Evolutionary conservation across 2,329 filamentous ascomycete species (phyloP).

Genomic region (Colletotrichum falcatum): DNA sequence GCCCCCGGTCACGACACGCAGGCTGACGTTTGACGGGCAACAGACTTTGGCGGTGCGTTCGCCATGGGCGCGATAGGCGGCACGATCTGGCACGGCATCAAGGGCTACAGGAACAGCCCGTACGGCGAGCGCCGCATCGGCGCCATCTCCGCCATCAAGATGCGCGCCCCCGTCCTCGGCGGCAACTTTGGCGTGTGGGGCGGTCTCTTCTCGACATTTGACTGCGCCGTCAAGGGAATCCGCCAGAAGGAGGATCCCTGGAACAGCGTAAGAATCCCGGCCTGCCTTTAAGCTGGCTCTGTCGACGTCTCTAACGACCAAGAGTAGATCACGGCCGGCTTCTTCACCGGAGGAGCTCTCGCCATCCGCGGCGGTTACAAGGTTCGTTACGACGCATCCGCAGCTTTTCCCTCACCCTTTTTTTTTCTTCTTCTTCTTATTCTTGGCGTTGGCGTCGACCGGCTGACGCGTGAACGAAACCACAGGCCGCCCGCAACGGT

Average conservation of each 20-base stretch:
- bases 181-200: slow-evolving; percentile 99
- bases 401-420: no score
- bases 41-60: slow-evolving; percentile 93
- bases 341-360: slow-evolving; percentile 93
- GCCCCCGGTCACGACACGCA: background rate
- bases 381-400: slow-evolving; percentile 40
- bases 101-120: slow-evolving; percentile 90
- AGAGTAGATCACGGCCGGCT: slow-evolving; percentile 84
- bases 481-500: slow-evolving; percentile 83
- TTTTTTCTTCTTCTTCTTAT: no score
- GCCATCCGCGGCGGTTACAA: slow-evolving; percentile 92
- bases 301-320: background rate
- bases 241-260: slow-evolving; percentile 98
- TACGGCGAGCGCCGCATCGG: slow-evolving; percentile 97
- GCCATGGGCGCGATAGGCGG: slow-evolving; percentile 89
- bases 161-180: slow-evolving; percentile 92
- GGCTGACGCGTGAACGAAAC: background rate
- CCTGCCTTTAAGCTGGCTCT: no score
- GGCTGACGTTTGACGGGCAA: background rate
- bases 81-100: slow-evolving; percentile 96
- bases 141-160: slow-evolving; percentile 96
- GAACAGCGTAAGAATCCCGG: slow-evolving; percentile 57
- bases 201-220: slow-evolving; percentile 90
- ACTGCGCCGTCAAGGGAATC: slow-evolving; percentile 95
- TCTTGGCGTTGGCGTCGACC: background rate